A percentile compares a stretch with the other conserved stretches of the same genome.
Conservation (phyloP, 179 eudicot species). For the Pouteria campechiana region DNA sequence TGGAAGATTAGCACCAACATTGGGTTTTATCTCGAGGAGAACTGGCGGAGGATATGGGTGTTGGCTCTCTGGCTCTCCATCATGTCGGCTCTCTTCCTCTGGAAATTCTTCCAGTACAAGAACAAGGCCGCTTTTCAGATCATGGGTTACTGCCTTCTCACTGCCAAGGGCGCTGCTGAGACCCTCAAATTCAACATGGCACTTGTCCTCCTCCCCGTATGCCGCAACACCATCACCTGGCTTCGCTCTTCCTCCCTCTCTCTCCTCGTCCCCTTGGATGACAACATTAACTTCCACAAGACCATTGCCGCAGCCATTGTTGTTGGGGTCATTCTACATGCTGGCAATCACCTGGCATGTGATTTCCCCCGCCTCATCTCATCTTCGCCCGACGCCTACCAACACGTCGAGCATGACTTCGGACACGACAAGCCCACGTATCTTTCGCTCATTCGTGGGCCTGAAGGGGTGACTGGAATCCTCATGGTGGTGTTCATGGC, state of each 20-base stretch:
- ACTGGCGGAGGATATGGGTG: conserved; percentile 90
- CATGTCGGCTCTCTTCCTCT: conserved; percentile 65
- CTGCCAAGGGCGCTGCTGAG: conserved; percentile 98
- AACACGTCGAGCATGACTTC: conserved; percentile 27
- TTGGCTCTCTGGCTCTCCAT: conserved; percentile 61
- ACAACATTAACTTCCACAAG: conserved; percentile 98
- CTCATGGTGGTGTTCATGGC: conserved; percentile 73
- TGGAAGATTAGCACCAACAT: conserved; percentile 42
- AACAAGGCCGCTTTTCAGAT: conserved; percentile 58
- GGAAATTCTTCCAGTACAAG: conserved; percentile 87
- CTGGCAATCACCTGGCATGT: conserved; percentile 79
- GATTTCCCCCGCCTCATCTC: conserved; percentile 83
- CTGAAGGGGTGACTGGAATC: conserved; percentile 85
- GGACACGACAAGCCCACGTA: conserved; percentile 52
- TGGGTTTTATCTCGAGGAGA: conserved; percentile 57
- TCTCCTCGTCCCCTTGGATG: conserved; percentile 69
- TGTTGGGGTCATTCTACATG: conserved; percentile 69
- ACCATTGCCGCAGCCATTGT: too few species aligned
- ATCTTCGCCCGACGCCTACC: conserved; percentile 30
- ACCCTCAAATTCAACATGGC: conserved; percentile 92
- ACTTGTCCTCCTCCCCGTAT: conserved; percentile 76
- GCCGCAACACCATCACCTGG: conserved; percentile 93
- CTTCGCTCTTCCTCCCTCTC: conserved; percentile 73
- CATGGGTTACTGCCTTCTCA: conserved; percentile 89
- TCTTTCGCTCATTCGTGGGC: conserved; percentile 46